phyloP scores from a whole-genome alignment of 192 early-diverging fungal genomes.

The Backusella tarrabulga region DNA sequence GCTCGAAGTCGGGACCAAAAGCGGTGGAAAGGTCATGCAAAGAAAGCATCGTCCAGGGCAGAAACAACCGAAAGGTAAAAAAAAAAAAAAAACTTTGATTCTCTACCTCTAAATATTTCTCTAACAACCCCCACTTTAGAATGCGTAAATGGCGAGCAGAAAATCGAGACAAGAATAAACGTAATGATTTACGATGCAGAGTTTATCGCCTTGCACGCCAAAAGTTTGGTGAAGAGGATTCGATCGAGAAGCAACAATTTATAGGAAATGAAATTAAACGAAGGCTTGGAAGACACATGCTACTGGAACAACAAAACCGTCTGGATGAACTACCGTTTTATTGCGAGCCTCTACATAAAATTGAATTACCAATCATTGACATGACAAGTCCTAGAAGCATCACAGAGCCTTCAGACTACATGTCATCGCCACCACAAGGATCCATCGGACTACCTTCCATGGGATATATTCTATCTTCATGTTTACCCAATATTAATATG shows the following conservation, averaged over 20 bases:
- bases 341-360: constrained; percentile 3
- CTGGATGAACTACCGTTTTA: constrained; percentile 6
- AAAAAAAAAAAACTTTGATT: not conserved
- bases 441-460: not conserved
- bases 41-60: constrained; percentile 40
- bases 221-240: constrained; percentile 58
- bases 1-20: constrained; percentile 46
- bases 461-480: not conserved
- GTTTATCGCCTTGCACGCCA: constrained; percentile 62
- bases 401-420: not conserved
- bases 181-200: constrained; percentile 67
- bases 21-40: constrained; percentile 47
- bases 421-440: not conserved
- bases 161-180: constrained; percentile 52
- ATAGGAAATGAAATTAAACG: constrained; percentile 59
- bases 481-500: not conserved
- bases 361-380: constrained; percentile 6
- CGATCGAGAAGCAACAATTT: constrained; percentile 56
- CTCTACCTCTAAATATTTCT: not conserved
- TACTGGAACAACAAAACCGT: not conserved
- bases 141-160: constrained; percentile 48
- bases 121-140: not conserved
- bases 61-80: constrained; percentile 39
- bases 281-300: constrained; percentile 27
- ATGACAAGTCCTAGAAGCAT: not conserved